Conservation (phyloP, 192 early-diverging fungal genomes). For the Linnemannia hyalina region DNA sequence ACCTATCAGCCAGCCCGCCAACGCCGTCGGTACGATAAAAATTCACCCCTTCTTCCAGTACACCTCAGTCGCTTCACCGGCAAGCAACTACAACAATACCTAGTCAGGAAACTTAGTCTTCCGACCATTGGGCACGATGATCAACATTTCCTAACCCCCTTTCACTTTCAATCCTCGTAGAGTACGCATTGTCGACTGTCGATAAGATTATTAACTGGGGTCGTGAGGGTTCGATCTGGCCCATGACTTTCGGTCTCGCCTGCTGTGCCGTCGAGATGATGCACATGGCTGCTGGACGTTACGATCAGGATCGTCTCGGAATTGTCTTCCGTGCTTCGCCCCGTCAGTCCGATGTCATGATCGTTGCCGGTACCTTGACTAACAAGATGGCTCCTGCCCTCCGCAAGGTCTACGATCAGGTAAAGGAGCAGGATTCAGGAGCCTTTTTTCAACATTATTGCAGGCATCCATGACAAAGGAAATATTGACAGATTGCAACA, state of each 20-base stretch:
- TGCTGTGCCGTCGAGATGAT: constrained; percentile 99
- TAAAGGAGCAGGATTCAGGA: constrained; percentile 12
- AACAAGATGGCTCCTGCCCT: constrained; percentile 97
- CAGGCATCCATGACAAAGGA: neutral
- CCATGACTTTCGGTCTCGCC: constrained; percentile 79
- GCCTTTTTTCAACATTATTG: no score
- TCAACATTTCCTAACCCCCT: neutral
- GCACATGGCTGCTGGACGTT: constrained; percentile 96
- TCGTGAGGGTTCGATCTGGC: constrained; percentile 92
- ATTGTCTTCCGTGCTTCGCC: constrained; percentile 98
- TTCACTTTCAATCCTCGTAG: constrained; percentile 34
- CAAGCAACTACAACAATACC: neutral
- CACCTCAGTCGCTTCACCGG: constrained; percentile 65
- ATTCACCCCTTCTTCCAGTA: neutral
- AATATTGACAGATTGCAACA: neutral
- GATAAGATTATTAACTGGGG: constrained; percentile 95
- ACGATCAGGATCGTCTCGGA: constrained; percentile 98
- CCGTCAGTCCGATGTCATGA: constrained; percentile 99
- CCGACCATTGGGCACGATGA: neutral
- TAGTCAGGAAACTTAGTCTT: neutral
- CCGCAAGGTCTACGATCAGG: constrained; percentile 74
- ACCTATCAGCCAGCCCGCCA: constrained; percentile 48
- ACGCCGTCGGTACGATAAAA: constrained; percentile 43
- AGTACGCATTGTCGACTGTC: constrained; percentile 89
- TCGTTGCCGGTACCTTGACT: constrained; percentile 97